These are phyloP conservation scores for Apiospora rasikravindrae DNA, from an alignment of 2,329 filamentous ascomycete genomes.

Conservation along the genomic window DNA sequence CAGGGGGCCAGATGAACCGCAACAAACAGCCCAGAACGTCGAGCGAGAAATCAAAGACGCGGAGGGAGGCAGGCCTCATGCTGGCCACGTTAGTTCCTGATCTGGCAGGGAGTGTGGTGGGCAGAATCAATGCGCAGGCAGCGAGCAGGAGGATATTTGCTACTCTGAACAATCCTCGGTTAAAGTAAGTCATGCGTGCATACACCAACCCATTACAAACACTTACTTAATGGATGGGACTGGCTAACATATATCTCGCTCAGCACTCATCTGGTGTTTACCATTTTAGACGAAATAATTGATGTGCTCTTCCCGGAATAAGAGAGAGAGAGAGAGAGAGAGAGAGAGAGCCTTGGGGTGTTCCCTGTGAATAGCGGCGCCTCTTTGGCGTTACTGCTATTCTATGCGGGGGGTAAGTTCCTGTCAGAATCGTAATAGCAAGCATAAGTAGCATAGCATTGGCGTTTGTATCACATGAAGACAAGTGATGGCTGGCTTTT, in stretches of 20 bases:
- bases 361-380: background rate
- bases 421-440: conserved; percentile 14
- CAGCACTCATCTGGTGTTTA: conserved; percentile 73
- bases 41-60: conserved; percentile 78
- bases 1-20: conserved; percentile 63
- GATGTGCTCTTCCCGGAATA: conserved; percentile 63
- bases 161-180: conserved; percentile 84
- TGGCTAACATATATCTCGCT: background rate
- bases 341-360: background rate
- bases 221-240: background rate
- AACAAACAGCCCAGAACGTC: conserved; percentile 63
- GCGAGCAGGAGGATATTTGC: conserved; percentile 89
- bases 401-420: background rate
- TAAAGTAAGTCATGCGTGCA: conserved; percentile 72
- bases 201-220: background rate
- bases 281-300: conserved; percentile 73
- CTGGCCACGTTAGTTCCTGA: conserved; percentile 90
- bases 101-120: conserved; percentile 90
- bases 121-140: conserved; percentile 86
- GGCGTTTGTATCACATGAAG: conserved; percentile 26
- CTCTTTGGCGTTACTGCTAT: background rate
- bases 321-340: background rate
- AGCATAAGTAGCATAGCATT: conserved; percentile 34
- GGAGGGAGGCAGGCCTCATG: conserved; percentile 87
- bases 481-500: background rate